Base-by-base conservation (phyloP, 2,329 filamentous ascomycete genomes). In the Aspergillus candidus region DNA sequence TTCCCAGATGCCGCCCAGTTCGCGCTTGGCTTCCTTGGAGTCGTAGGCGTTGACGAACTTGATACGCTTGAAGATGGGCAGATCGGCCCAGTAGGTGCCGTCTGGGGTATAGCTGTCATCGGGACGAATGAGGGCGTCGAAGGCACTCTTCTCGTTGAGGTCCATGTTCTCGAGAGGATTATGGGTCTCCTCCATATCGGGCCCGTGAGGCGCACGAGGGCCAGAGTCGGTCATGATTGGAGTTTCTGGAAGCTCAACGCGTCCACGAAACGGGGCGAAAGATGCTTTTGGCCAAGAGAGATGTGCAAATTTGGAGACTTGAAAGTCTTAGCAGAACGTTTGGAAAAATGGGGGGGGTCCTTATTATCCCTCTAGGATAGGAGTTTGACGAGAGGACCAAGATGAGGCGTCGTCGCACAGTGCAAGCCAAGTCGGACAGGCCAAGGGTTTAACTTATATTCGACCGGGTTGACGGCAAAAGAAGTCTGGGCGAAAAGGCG, bases 71-170 rank as follows among this genome's bases (percentile, higher is more conserved):
- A 67, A 57, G 40, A 88, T 61, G 14, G 84, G 82, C 57, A 97
- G 73, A 63, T 96, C 91, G 30, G 90, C 91, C 90, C 90, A 97
- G 77, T 97, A 97, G 53, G 80, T 77, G 49, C 91, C 91, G 14
- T 90, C 80, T 43, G 77, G 69, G 44, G 85, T 87, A 71, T 91
- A 96, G 51, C 82, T 85, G 71, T 97, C 91, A 61, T 94, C 87
- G 2, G 91, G 91, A 43, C 86, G 85, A 44, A 94, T 85, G 46
- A 96, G 73, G 54, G 84, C 80, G 58, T 84, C 77, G 72, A 96
- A 94, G 56, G 83, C 76, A 34, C 72, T 73, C 50, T 73, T 72
- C 62, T 86, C 82, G 46, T 75, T 70, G 31, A 68, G 60, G 50
- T 73, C 76, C 79, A 83, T 83, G 32, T 69, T 61, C 56, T 68